phyloP scores from a whole-genome alignment of 2,329 filamentous ascomycete species.

The Penicillium sp. region DNA sequence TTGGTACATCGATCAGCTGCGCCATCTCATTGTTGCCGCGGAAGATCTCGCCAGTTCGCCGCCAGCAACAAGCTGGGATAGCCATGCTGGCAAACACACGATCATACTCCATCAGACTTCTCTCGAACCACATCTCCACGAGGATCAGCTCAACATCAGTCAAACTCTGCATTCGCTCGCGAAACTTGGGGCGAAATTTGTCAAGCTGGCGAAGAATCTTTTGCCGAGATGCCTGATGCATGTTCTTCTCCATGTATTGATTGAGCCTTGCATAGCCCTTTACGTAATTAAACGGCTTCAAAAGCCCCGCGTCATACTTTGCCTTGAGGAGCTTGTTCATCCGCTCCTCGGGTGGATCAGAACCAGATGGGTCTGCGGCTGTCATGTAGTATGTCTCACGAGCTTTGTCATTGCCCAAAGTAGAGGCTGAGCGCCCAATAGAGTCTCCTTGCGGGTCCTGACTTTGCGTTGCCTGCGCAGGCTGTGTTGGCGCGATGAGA shows the following conservation, averaged over 20 bases:
- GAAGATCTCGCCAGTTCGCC: constrained; percentile 94
- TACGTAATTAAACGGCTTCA: constrained; percentile 98
- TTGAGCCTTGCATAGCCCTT: constrained; percentile 88
- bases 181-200: constrained; percentile 89
- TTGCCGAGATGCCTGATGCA: constrained; percentile 73
- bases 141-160: constrained; percentile 91
- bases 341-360: constrained; percentile 80
- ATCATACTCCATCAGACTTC: constrained; percentile 94
- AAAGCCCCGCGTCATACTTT: constrained; percentile 89
- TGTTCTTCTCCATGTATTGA: constrained; percentile 84
- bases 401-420: constrained; percentile 60
- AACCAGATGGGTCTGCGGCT: constrained; percentile 85
- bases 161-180: constrained; percentile 85
- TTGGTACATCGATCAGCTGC: constrained; percentile 85
- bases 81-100: constrained; percentile 99
- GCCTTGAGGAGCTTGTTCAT: constrained; percentile 92
- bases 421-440: constrained; percentile 57
- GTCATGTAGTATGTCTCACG: constrained; percentile 90
- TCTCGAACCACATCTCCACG: constrained; percentile 99
- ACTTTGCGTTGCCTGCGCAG: constrained; percentile 26
- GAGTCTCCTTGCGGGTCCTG: constrained; percentile 42
- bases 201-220: constrained; percentile 89
- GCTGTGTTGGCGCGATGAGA: constrained; percentile 34
- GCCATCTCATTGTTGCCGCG: constrained; percentile 98
- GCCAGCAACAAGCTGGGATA: constrained; percentile 94